Evolutionary conservation across 495 filamentous ascomycete species (phyloP).

Genomic region (Penicillium ucsense): DNA sequence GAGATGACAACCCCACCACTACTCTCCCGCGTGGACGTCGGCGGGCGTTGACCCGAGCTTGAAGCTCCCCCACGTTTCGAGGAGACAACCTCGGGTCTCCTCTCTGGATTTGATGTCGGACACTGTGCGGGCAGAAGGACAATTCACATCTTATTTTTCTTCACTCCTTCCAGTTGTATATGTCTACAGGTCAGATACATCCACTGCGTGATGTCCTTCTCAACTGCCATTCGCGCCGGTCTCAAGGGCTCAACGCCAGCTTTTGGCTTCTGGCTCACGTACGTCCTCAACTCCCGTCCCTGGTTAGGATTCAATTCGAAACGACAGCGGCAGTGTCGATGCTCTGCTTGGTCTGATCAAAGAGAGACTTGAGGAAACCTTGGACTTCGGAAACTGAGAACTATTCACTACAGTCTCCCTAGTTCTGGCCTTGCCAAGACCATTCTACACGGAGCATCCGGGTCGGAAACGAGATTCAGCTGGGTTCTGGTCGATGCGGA

Average conservation of each 20-base stretch:
- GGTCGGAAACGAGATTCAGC: slow-evolving; percentile 22
- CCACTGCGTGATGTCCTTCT: slow-evolving; percentile 13
- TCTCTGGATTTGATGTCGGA: background rate
- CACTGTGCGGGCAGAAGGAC: background rate
- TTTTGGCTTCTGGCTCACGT: slow-evolving; percentile 34
- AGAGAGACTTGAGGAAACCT: background rate
- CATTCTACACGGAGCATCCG: slow-evolving; percentile 22
- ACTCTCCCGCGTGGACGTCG: background rate
- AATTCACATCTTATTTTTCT: background rate
- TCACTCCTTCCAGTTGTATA: background rate
- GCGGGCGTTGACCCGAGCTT: background rate
- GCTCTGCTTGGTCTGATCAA: no score
- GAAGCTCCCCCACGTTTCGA: background rate
- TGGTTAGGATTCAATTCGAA: no score
- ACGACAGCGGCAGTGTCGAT: no score
- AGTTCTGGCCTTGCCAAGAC: slow-evolving; percentile 27
- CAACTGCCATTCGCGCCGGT: slow-evolving; percentile 12
- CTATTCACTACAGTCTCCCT: slow-evolving; percentile 15
- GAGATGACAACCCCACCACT: background rate
- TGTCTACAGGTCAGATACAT: background rate
- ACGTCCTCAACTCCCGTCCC: slow-evolving; percentile 2
- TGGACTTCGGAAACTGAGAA: background rate
- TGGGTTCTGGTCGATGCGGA: slow-evolving; percentile 77
- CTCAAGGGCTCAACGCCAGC: slow-evolving; percentile 10
- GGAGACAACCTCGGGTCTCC: background rate